Evolutionary conservation across 2,329 filamentous ascomycete genomes (phyloP).

Genomic region (Cytospora leucostoma): DNA sequence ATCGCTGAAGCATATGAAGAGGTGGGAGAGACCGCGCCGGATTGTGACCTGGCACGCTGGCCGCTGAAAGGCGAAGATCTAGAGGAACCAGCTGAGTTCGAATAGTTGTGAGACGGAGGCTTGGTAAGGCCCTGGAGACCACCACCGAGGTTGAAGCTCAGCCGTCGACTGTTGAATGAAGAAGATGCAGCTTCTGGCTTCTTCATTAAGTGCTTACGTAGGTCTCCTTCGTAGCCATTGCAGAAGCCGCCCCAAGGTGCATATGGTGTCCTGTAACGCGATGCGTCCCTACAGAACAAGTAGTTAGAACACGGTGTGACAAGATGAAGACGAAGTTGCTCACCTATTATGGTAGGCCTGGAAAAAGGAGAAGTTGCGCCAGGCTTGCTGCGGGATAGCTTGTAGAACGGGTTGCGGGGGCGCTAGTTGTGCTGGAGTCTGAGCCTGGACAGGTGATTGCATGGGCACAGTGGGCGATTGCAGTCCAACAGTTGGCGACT

Average conservation of each 20-base stretch:
- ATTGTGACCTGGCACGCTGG: slow-evolving; percentile 17
- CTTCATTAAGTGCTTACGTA: slow-evolving; percentile 48
- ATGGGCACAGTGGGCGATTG: slow-evolving; percentile 20
- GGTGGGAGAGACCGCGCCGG: slow-evolving; percentile 25
- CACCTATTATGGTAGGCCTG: slow-evolving; percentile 62
- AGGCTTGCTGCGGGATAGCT: slow-evolving; percentile 35
- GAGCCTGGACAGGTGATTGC: slow-evolving; percentile 18
- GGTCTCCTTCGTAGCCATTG: slow-evolving; percentile 60
- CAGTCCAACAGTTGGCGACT: background rate
- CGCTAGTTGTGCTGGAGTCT: background rate
- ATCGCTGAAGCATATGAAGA: slow-evolving; percentile 27
- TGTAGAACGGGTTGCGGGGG: slow-evolving; percentile 3
- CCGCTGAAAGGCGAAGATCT: slow-evolving; percentile 23
- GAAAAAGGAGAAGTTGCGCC: slow-evolving; percentile 59
- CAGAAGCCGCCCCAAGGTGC: slow-evolving; percentile 58
- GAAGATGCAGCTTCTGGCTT: slow-evolving; percentile 39
- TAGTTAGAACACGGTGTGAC: slow-evolving; percentile 16
- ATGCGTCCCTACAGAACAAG: slow-evolving; percentile 46
- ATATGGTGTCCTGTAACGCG: slow-evolving; percentile 62
- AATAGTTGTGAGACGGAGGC: slow-evolving; percentile 27
- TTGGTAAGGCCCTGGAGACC: slow-evolving; percentile 27
- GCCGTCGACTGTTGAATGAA: slow-evolving; percentile 34
- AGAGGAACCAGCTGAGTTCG: slow-evolving; percentile 27
- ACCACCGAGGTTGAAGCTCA: slow-evolving; percentile 28
- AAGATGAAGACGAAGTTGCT: slow-evolving; percentile 23